Base-by-base conservation (phyloP, 2,329 filamentous ascomycete genomes). In the Ophiostoma triangulosporum region DNA sequence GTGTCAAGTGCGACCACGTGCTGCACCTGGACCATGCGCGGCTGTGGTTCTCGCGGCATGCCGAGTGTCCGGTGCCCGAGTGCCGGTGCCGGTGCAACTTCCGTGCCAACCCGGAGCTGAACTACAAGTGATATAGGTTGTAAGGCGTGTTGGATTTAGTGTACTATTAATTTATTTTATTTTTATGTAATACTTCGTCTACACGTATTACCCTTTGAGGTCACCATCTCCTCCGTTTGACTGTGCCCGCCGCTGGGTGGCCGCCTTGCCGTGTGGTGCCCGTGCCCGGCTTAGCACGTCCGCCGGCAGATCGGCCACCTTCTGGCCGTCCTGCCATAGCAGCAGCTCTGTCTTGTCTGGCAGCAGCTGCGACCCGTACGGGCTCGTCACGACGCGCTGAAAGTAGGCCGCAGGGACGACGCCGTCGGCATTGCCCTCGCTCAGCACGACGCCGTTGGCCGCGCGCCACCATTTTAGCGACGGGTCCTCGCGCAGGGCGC, bases 371-470 rank as follows among this genome's bases (percentile, higher is more conserved):
- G 27, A 35, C 77, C 66, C 77, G 53, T 71, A 68, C 56, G 68
- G 76, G 56, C 83, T 69, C 1, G 80, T 83, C 59, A 78, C 77
- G 1, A 91, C 89, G 62, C 79, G 76, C 68, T 77, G 77, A 62
- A 94, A 91, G 63, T 83, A 88, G 60, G 75, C 73, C 20, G 78
- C 5, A 29, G 80, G 75, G 59, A 95, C 70, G 6, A 86, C 51
- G 1, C 83, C 86, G 4, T 79, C 68, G 48, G 69, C 77, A 56
- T 77, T 70, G 51, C 70, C 80, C 61, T 80, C 78, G 3, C 78
- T 83, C 58, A 91, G 68, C 57, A 90, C 75, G 8, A 91, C 86
- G 2, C 80, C 84, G 63, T 91, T 91, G 60, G 86, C 84, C 64
- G 85, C 88, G 57, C 80, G 65, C 81, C 86, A 94, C 77, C 90